Percentiles rank a stretch among this genome's conserved stretches.
Conservation (phyloP, 805 yeast species). For the Starmerella kuoi region DNA sequence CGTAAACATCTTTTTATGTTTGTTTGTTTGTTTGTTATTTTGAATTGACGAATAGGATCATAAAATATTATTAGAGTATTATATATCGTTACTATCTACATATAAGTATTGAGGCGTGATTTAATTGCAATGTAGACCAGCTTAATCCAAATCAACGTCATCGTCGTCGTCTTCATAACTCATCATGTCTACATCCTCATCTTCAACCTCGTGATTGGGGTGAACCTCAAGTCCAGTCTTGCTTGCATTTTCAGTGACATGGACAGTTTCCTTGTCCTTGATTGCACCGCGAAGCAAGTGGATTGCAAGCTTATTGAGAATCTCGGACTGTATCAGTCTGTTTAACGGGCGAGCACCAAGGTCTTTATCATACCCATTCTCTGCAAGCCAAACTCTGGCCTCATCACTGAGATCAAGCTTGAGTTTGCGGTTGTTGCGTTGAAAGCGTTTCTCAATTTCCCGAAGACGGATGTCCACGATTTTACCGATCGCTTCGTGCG, state of each 20-base stretch:
- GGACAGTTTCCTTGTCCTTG: conserved; percentile 75
- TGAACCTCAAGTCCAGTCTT: conserved; percentile 61
- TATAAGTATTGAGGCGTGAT: too few species aligned
- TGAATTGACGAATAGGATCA: too few species aligned
- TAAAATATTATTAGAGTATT: too few species aligned
- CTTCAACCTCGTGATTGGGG: conserved; percentile 72
- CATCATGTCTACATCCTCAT: conserved; percentile 39
- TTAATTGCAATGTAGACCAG: too few species aligned
- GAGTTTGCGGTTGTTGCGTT: conserved; percentile 67
- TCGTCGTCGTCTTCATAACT: conserved; percentile 24
- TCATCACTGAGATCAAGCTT: conserved; percentile 57
- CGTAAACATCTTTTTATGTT: too few species aligned
- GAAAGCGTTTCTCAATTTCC: conserved; percentile 80
- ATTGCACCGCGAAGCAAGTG: conserved; percentile 77
- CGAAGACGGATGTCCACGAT: conserved; percentile 74
- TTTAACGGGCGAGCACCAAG: conserved; percentile 92
- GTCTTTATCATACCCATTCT: conserved; percentile 80
- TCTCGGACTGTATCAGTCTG: conserved; percentile 77
- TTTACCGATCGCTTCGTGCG: conserved; percentile 82
- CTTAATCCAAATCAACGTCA: too few species aligned
- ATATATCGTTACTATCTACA: too few species aligned
- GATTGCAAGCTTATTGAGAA: conserved; percentile 81
- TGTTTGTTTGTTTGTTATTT: too few species aligned
- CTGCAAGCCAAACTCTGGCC: conserved; percentile 72
- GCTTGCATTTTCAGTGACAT: conserved; percentile 37